phyloP scores from a whole-genome alignment of 371 early-diverging fungal genomes.

The Lichtheimia ornata region DNA sequence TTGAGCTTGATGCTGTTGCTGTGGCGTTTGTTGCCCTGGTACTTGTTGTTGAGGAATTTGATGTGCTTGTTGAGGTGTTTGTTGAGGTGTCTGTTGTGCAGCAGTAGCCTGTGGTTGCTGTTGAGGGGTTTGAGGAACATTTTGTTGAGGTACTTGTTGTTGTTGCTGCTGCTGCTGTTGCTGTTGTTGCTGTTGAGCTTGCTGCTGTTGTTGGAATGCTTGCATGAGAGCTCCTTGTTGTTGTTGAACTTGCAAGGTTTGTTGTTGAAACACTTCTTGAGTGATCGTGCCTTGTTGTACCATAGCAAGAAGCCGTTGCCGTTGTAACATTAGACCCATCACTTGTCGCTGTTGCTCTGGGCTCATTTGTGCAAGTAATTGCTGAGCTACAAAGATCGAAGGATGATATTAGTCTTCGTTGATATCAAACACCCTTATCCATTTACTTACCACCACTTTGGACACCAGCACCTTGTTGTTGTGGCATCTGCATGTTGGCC shows the following conservation, averaged over 20 bases:
- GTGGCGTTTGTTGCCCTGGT: constrained; percentile 11
- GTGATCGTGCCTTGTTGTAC: constrained; percentile 28
- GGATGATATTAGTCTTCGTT: not conserved
- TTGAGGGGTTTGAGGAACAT: constrained; percentile 14
- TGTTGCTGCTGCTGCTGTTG: constrained; percentile 16
- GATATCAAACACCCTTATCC: no score
- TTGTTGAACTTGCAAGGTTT: constrained; percentile 21
- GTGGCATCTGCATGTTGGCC: constrained; percentile 3
- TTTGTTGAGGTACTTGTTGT: constrained; percentile 11
- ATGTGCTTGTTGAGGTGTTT: constrained; percentile 10
- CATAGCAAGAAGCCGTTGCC: constrained; percentile 36
- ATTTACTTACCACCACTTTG: not conserved
- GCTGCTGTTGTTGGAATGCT: constrained; percentile 28
- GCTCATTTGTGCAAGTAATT: constrained; percentile 33
- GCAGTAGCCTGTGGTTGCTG: constrained; percentile 20
- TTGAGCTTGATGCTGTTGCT: constrained; percentile 18
- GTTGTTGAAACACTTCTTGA: constrained; percentile 25
- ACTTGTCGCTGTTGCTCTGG: constrained; percentile 50
- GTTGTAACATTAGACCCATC: constrained; percentile 29
- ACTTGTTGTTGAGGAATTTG: constrained; percentile 16
- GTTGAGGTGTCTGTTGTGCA: constrained; percentile 15
- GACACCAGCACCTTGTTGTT: not conserved
- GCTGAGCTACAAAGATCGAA: constrained; percentile 14
- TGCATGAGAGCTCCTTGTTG: constrained; percentile 37
- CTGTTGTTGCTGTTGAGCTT: constrained; percentile 22